Evolutionary conservation across 2,329 filamentous ascomycete genomes (phyloP), one percentile per base, ranked within the genome.

Genomic region (Paraphoma chrysanthemicola): DNA sequence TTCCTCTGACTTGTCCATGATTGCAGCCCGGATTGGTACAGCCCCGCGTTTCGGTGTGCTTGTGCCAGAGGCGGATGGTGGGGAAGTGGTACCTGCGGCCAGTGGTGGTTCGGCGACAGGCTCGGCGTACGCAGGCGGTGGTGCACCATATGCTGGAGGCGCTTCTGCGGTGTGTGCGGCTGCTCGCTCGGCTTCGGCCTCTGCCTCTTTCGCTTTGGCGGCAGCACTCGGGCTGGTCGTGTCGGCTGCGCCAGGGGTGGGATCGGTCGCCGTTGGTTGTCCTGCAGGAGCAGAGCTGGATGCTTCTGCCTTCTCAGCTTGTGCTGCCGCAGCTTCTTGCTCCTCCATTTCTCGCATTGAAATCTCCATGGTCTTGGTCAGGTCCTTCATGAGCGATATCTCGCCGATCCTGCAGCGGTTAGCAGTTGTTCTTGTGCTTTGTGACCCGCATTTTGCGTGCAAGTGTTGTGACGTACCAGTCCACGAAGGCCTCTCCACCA

Each of bases 331-430:
- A 2, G 81, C 80, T 44, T 86, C 88, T 59, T 89, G 87, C 65
- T 90, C 89, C 69, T 92, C 91, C 76, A 88, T 87, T 59, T 88
- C 88, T 53, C 91, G 84, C 88, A 93, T 94, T 17, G 92, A 93
- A 66, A 99, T 98, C 71, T 99, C 95, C 94, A 99, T 98, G 44
- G 93, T 97, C 71, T 93, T 92, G 16, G 94, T 98, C 52, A 99
- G 85, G 73, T 99, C 95, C 82, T 97, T 98, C 91, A 99, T 97
- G 55, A 99, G 87, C 48, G 92, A 95, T 68, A 99, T 97, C 83
- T 99, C 95, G 66, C 95, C 95, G 72, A 99, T 98, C 84, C 72
- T 74, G 49, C 18, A n/a, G 6, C 30, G 17, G 53, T 65, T 46
- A 66, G 64, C 51, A 23, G 23, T 23, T 3, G 10, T 2, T 36